Conservation (phyloP, 306 rosid species). For the Dryas octopetala region DNA sequence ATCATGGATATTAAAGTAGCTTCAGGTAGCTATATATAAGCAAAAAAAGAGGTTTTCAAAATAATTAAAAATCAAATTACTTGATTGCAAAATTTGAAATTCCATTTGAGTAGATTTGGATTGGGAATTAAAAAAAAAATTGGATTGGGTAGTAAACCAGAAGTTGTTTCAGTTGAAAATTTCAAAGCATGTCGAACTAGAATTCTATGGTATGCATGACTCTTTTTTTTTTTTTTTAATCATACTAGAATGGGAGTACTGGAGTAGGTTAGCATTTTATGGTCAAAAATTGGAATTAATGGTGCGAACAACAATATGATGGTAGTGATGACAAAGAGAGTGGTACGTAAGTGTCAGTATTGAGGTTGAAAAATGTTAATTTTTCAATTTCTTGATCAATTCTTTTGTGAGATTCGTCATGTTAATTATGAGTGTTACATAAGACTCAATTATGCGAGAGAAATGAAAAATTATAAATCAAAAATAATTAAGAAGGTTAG, state of each 20-base stretch:
- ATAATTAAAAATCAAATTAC: neutral
- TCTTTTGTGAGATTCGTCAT: no score
- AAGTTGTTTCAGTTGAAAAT: neutral
- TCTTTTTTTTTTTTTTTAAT: neutral
- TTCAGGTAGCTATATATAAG: neutral
- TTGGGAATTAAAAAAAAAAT: neutral
- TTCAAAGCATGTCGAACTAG: neutral
- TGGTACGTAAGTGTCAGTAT: no score
- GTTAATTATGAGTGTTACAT: no score
- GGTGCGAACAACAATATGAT: conserved; percentile 7
- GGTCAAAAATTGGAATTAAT: conserved; percentile 3
- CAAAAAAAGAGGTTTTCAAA: neutral
- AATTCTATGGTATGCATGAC: neutral
- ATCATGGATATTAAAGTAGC: conserved; percentile 23
- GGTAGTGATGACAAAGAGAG: neutral
- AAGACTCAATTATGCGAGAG: no score
- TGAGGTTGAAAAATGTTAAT: no score
- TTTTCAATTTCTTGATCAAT: no score
- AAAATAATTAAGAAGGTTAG: no score
- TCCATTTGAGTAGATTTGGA: neutral
- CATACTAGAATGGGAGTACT: no score
- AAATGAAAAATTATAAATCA: no score
- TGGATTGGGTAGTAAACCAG: neutral
- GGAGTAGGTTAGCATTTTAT: neutral
- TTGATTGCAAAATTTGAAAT: neutral